phyloP scores from a whole-genome alignment of 176 grass and related monocot species.

The Carex kokanica region DNA sequence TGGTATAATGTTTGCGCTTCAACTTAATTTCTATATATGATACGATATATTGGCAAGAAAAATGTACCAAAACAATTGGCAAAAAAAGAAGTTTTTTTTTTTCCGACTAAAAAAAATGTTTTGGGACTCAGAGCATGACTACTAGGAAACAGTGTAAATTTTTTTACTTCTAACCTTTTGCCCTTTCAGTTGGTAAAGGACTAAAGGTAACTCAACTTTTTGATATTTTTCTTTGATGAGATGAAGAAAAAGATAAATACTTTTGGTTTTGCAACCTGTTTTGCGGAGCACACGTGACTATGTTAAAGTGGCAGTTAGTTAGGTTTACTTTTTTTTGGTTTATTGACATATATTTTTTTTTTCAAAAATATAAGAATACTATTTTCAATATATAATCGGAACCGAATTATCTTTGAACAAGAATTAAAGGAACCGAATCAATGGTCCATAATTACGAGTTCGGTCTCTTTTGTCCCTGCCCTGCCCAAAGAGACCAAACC shows the following conservation, averaged over 20 bases:
- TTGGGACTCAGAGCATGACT: neutral
- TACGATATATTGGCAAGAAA: neutral
- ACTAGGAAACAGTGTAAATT: neutral
- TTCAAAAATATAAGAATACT: too few relatives aligned
- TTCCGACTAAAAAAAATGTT: neutral
- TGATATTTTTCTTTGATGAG: neutral
- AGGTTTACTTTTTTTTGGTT: neutral
- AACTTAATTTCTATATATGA: neutral
- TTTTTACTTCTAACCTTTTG: neutral
- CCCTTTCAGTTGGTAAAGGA: neutral
- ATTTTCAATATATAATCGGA: too few relatives aligned
- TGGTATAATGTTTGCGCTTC: neutral
- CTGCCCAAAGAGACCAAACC: too few relatives aligned
- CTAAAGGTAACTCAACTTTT: neutral
- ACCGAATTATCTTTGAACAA: too few relatives aligned
- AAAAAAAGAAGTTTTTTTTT: neutral
- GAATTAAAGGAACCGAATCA: too few relatives aligned
- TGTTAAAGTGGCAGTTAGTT: neutral
- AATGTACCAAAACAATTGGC: too few relatives aligned
- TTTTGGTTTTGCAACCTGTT: neutral
- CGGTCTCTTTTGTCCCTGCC: too few relatives aligned
- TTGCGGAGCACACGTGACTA: slow-evolving; percentile 5
- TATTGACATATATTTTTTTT: too few relatives aligned
- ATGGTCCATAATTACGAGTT: too few relatives aligned
- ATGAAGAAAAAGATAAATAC: slow-evolving; percentile 3